Base-by-base conservation (phyloP, 2,329 filamentous ascomycete genomes). In the Drechslerella stenobrocha region DNA sequence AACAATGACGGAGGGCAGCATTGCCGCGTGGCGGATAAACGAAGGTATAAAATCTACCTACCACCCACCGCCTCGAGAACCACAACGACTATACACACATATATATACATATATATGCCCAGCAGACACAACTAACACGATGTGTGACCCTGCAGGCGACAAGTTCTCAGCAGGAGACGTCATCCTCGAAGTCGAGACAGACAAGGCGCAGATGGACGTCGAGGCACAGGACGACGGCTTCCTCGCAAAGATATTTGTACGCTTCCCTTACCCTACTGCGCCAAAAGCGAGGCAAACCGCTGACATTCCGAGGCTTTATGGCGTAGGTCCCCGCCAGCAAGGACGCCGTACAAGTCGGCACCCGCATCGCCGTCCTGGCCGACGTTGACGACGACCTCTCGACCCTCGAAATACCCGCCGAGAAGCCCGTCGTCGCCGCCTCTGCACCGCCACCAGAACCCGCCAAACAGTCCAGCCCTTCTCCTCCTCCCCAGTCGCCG, bases 181-280 rank as follows among this genome's bases (percentile, higher is more conserved):
- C 28, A 81, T 95, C 52, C 84, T 95, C 65, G 90, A 95, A 78
- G 93, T 95, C 76, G 90, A 95, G 79, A 95, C 90, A 64, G 90
- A 95, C 78, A 95, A 95, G 81, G 90, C 90, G 58, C 89, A 89
- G 59, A 95, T 95, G 89, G 90, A 95, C 73, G 90, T 95, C 23
- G 90, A 95, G 80, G 90, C 90, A 37, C 90, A 93, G 78, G 90
- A 95, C 44, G 89, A 95, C 75, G 90, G 90, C 40, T 80, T 92
- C 72, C 79, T 95, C 77, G 85, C 90, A 75, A 95, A 93, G 81
- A 92, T 95, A 73, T 83, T 85, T 75, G 78, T 80, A 76, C 35
- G 73, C 42, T 24, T 32, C 45, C 7, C 23, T n/a, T 30, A 13
- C 24, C 18, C 23, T 32, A n/a, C 11, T 45, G 30, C 28, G 26